Base-by-base conservation (phyloP, 805 yeast species). In the Candida qinlingensis region DNA sequence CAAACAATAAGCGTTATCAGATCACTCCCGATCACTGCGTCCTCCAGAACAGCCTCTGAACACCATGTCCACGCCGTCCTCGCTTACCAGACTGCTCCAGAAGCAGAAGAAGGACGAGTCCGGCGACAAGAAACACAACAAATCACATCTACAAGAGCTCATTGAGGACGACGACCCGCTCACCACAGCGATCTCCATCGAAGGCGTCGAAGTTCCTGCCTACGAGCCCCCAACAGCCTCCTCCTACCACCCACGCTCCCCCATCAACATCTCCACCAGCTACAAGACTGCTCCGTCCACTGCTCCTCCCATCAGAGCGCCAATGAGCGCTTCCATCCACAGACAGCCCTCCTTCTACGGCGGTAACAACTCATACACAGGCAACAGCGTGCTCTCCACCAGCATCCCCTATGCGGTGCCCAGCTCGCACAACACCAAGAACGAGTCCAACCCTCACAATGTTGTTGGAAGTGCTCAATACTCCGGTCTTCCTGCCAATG, bases 361-460 rank as follows among this genome's bases (percentile, higher is more conserved):
- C 27, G 45, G 37, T 41, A 44, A 52, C 37, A 51, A 46, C 46
- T 55, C 61, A 2, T 55, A 49, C 39, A 44, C 53, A 7, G 43
- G 48, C 13, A 51, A 49, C 6, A 48, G 53, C 38, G 37, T 48
- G 29, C 42, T 57, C 4, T 57, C 60, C 8, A 51, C 59, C 19
- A 55, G 59, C 35, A 58, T 58, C 10, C 62, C 62, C 4, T 58
- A 46, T 41, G 54, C 61, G 1, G 62, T 58, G 34, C 62, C 62
- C 25, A 57, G 54, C 42, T 31, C 34, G 11, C 3, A 51, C 72
- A 80, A 37, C 28, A 87, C 87, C 27, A 84, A 86, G 7, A 60
- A 59, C 54, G 64, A 64, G 51, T 57, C 57, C 35, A 59, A 70
- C 0, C 60, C 69, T 2, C 35, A 27, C 27, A 35, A 37, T 10